Conservation (phyloP, 257 asterid species). For the Petrea volubilis region DNA sequence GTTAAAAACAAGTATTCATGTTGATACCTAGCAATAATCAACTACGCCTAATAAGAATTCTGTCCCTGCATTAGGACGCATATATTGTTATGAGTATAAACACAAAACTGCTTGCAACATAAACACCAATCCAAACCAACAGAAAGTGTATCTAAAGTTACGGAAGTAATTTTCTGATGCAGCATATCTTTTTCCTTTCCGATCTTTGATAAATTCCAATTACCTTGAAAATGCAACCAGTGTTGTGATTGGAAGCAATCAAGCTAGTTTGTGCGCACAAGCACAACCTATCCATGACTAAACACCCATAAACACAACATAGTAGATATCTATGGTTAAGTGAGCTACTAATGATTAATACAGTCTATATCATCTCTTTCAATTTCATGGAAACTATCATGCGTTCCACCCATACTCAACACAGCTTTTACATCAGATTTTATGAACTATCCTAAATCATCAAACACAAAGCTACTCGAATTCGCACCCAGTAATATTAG, state of each 20-base stretch:
- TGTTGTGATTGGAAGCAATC: neutral
- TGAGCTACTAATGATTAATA: too few species aligned
- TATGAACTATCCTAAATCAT: neutral
- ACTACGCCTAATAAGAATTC: neutral
- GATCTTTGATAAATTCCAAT: neutral
- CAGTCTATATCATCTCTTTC: too few species aligned
- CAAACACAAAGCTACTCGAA: conserved; percentile 6
- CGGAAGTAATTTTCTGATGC: neutral
- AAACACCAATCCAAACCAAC: neutral
- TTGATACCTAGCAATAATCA: conserved; percentile 2
- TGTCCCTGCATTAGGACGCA: neutral
- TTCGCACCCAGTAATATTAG: conserved; percentile 3
- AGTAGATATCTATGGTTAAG: too few species aligned
- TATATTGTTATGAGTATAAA: conserved; percentile 3
- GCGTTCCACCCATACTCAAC: neutral
- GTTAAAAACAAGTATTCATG: conserved; percentile 1
- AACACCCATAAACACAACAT: too few species aligned
- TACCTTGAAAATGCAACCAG: neutral
- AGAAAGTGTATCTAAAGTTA: neutral
- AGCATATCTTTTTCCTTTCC: neutral
- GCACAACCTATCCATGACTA: too few species aligned
- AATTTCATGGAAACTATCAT: neutral
- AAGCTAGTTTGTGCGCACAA: too few species aligned
- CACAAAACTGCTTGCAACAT: neutral
- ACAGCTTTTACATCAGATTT: neutral